phyloP scores from a whole-genome alignment of 129 eudicot genomes.

The Escallonia rubra region DNA sequence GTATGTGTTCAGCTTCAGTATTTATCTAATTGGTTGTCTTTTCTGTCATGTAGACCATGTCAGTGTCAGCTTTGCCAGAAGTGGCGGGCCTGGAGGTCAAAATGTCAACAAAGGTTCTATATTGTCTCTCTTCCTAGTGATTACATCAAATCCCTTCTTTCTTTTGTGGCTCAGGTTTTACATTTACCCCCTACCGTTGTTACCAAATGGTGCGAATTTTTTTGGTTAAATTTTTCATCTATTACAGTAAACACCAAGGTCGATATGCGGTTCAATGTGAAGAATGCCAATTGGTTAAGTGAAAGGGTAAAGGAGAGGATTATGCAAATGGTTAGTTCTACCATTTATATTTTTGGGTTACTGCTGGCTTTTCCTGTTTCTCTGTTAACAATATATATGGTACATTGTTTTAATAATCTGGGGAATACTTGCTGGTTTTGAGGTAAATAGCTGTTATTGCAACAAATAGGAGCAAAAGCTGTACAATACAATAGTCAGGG shows the following conservation, averaged over 20 bases:
- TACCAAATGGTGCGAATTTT: background rate
- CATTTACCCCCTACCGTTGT: background rate
- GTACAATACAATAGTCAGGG: no score
- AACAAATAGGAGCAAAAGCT: no score
- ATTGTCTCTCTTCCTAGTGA: slow-evolving; percentile 8
- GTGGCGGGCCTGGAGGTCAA: slow-evolving; percentile 97
- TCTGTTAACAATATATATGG: slow-evolving; percentile 1
- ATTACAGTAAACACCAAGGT: slow-evolving; percentile 86
- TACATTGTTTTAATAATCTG: background rate
- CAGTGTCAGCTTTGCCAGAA: slow-evolving; percentile 79
- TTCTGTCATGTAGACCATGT: slow-evolving; percentile 60
- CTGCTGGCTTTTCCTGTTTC: background rate
- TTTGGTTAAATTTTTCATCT: slow-evolving; percentile 1
- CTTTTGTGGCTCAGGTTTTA: background rate
- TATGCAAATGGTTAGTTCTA: slow-evolving; percentile 67
- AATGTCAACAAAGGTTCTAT: slow-evolving; percentile 89
- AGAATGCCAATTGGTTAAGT: slow-evolving; percentile 78
- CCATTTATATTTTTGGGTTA: background rate
- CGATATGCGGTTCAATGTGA: slow-evolving; percentile 93
- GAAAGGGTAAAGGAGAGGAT: slow-evolving; percentile 76
- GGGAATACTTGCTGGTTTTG: background rate
- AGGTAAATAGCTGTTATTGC: no score
- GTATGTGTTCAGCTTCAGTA: no score
- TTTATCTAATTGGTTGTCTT: background rate
- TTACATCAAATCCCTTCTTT: slow-evolving; percentile 4